Conservation (phyloP, 768 basidiomycete species). For the Neoboletus magnificus region DNA sequence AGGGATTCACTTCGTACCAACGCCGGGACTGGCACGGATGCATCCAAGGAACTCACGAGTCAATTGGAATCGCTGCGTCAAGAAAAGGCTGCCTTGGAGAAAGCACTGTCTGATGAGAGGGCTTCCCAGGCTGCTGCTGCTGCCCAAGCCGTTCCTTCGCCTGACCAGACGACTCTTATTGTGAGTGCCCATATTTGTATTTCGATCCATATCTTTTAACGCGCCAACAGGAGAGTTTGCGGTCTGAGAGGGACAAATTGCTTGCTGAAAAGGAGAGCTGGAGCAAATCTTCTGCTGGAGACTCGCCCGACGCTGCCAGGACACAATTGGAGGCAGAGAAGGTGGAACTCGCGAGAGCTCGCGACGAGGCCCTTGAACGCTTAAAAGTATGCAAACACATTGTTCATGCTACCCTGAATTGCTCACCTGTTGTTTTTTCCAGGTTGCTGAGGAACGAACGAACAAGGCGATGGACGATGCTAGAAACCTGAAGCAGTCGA, state of each 20-base stretch:
- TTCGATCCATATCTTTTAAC: background rate
- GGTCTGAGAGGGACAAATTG: slow-evolving; percentile 59
- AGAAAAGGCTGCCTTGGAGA: slow-evolving; percentile 40
- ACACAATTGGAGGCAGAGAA: slow-evolving; percentile 59
- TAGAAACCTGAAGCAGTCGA: slow-evolving; percentile 37
- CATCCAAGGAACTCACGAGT: slow-evolving; percentile 30
- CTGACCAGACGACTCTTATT: slow-evolving; percentile 29
- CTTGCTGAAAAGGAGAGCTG: slow-evolving; percentile 54
- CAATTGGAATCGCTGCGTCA: slow-evolving; percentile 36
- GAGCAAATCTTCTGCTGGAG: slow-evolving; percentile 20
- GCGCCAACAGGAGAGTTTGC: slow-evolving; percentile 44
- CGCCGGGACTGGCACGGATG: slow-evolving; percentile 11
- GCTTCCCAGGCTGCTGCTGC: slow-evolving; percentile 25
- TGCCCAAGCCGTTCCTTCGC: slow-evolving; percentile 1
- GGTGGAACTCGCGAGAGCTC: slow-evolving; percentile 50
- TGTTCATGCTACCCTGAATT: background rate
- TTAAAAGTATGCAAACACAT: slow-evolving; percentile 44
- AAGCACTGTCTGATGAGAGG: slow-evolving; percentile 38
- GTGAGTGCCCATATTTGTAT: slow-evolving; percentile 23
- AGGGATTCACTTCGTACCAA: slow-evolving; percentile 25
- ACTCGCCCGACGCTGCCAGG: slow-evolving; percentile 33
- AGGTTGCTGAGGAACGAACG: slow-evolving; percentile 42
- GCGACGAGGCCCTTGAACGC: slow-evolving; percentile 57
- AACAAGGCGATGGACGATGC: slow-evolving; percentile 44
- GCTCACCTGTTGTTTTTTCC: slow-evolving; percentile 3